Percentiles rank a stretch among this genome's conserved stretches.
These are phyloP conservation scores for Naganishia albida DNA, from an alignment of 1,284 basidiomycete genomes.

Conservation along the genomic window DNA sequence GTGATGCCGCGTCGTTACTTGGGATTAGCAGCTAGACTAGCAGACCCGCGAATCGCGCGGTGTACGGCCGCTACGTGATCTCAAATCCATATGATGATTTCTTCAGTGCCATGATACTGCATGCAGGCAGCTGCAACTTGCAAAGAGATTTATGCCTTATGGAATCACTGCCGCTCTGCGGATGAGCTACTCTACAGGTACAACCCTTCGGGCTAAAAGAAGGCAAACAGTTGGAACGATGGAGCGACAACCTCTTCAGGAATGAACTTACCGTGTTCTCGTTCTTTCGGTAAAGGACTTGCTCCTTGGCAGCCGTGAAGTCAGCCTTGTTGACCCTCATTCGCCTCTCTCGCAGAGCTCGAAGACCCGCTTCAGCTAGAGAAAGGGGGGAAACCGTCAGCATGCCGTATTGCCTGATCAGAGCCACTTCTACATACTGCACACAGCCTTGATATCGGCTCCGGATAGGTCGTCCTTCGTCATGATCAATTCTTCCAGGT, in stretches of 20 bases:
- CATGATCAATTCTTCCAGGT: slow-evolving; percentile 93
- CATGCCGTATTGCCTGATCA: background rate
- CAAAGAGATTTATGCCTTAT: background rate
- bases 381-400: background rate
- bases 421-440: slow-evolving; percentile 57
- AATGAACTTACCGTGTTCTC: slow-evolving; percentile 67
- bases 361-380: slow-evolving; percentile 81
- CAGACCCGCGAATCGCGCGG: no score
- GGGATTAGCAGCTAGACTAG: no score
- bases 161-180: background rate
- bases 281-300: slow-evolving; percentile 90
- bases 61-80: no score
- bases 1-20: no score
- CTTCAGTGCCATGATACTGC: no score
- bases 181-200: slow-evolving; percentile 41
- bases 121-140: background rate
- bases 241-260: background rate
- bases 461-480: slow-evolving; percentile 96
- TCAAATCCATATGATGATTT: no score
- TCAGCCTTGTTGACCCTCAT: slow-evolving; percentile 96
- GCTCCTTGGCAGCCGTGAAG: slow-evolving; percentile 82
- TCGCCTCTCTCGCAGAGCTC: slow-evolving; percentile 89
- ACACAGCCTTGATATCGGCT: slow-evolving; percentile 97
- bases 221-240: slow-evolving; percentile 9
- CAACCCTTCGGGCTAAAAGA: slow-evolving; percentile 43